Base-by-base conservation (phyloP, 2,329 filamentous ascomycete species). In the Neospermospora avenae region DNA sequence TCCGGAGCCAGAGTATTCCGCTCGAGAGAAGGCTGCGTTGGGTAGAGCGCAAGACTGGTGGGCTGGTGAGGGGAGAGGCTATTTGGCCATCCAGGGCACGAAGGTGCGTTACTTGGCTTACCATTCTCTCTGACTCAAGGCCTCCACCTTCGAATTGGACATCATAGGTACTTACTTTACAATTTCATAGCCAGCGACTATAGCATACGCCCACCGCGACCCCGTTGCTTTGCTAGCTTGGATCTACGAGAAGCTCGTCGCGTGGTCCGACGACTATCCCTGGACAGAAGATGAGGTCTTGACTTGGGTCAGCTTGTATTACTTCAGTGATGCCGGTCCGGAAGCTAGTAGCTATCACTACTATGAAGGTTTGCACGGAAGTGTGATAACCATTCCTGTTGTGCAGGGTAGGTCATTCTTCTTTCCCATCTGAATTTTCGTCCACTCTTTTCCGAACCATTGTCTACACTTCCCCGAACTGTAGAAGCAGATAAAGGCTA, bases 201-300 rank as follows among this genome's bases (percentile, higher is more conserved):
- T 93, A 0, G 86, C 86, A 0, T 90, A 89, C 68, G 84, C 78
- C 0, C 78, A 92, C 3, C 78, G 83, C 0, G 88, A 92, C 71
- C 90, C 90, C 0, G 81, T 89, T 0, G 88, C 81, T 0, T 74
- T 91, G 3, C 77, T 93, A 1, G 83, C 87, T 0, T 93, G 90
- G 89, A 85, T 93, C 44, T 89, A 89, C 67, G 90, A 93, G 74
- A 93, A 93, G 70, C 75, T 93, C 24, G 82, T 86, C 65, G 85
- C 87, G 66, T 93, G 89, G 90, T 84, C 85, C 0, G 88, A 92
- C 66, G 68, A 67, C 1, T 92, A 91, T 67, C 75, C 81, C 0
- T 93, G 88, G 89, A 87, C 84, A 0, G 85, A 90, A 63, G 88
- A 91, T 61, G 88, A 92, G 74, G 79, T 92, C 10, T 74, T 90